Percentiles rank a stretch among this genome's conserved stretches.
Conservation (phyloP, 306 rosid species). For the Abrus precatorius region DNA sequence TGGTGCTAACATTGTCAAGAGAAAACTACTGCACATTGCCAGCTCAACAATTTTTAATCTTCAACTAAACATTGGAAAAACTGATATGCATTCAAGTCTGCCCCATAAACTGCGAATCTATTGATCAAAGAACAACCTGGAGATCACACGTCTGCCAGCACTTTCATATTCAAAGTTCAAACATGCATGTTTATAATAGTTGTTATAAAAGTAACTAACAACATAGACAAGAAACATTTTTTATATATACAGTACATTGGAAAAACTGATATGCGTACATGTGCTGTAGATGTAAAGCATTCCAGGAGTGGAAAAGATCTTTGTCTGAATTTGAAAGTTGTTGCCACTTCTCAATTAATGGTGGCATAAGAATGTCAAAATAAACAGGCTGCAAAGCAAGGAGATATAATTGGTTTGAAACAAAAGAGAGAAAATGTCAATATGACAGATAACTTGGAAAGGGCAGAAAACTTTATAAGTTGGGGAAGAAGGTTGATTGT, state of each 20-base stretch:
- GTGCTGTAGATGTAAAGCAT: constrained; percentile 97
- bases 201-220: constrained; percentile 22
- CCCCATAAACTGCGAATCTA: neutral
- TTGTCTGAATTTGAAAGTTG: constrained; percentile 94
- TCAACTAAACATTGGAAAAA: constrained; percentile 20
- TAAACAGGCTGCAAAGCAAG: constrained; percentile 72
- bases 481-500: constrained; percentile 7
- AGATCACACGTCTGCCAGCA: constrained; percentile 28
- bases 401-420: constrained; percentile 32
- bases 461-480: constrained; percentile 14
- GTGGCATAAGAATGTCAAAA: constrained; percentile 98
- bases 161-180: neutral
- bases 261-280: constrained; percentile 58
- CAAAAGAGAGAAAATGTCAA: constrained; percentile 31
- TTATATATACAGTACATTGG: neutral
- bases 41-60: constrained; percentile 26
- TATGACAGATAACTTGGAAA: constrained; percentile 23
- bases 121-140: constrained; percentile 23
- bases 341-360: constrained; percentile 96
- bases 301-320: constrained; percentile 91
- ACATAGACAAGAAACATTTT: neutral
- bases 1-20: constrained; percentile 1
- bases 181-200: constrained; percentile 20
- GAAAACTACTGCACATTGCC: constrained; percentile 35
- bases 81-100: constrained; percentile 10